Evolutionary conservation across 1,139 yeast species (phyloP).

Genomic region (Yamadazyma triangularis): DNA sequence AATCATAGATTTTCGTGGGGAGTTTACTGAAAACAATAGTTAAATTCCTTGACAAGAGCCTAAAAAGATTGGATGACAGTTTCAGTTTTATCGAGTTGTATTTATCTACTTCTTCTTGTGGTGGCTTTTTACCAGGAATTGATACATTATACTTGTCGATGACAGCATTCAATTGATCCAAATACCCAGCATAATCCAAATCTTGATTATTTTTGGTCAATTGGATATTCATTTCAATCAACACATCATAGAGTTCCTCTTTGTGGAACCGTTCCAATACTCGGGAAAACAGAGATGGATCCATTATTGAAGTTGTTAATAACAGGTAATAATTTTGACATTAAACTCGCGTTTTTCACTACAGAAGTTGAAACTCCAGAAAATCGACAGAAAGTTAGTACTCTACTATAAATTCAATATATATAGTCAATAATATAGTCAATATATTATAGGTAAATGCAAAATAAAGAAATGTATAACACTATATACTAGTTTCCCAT

Average conservation of each 20-base stretch:
- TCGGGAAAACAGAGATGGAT: constrained; percentile 13
- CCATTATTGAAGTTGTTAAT: constrained; percentile 6
- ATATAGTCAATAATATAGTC: too few species aligned
- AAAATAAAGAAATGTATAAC: too few species aligned
- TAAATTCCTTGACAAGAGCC: constrained; percentile 28
- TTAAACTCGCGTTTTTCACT: too few species aligned
- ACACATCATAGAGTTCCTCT: constrained; percentile 19
- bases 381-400: too few species aligned
- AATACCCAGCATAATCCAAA: constrained; percentile 13
- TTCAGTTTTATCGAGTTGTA: constrained; percentile 2
- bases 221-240: constrained; percentile 19
- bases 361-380: too few species aligned
- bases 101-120: constrained; percentile 7
- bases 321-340: too few species aligned
- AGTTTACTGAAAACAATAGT: constrained; percentile 25
- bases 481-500: too few species aligned
- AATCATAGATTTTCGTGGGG: constrained; percentile 37
- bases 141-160: constrained; percentile 16
- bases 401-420: too few species aligned
- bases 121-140: constrained; percentile 10
- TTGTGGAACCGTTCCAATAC: constrained; percentile 17
- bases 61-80: constrained; percentile 22
- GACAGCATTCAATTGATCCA: constrained; percentile 14
- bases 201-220: constrained; percentile 12
- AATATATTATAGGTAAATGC: too few species aligned